Evolutionary conservation across 306 rosid species (phyloP), one percentile per base, ranked within the genome.

Genomic region (Cicer yamashitae): DNA sequence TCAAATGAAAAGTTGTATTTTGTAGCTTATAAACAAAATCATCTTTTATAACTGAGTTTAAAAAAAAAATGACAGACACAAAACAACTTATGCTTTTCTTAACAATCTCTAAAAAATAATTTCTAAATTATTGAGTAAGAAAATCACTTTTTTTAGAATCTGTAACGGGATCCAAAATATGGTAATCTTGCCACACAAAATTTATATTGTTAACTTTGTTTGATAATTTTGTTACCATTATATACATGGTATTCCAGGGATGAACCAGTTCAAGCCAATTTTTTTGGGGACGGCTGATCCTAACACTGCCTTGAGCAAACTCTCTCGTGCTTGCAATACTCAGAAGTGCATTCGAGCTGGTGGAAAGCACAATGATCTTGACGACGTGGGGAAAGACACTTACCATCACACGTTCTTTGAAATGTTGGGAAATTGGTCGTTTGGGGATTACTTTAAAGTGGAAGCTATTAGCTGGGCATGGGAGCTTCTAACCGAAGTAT

Each of bases 351-450:
- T 94, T 61, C 89, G 99, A 39, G 99, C 97, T 9, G 99, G 99
- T 17, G 99, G 99, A 20, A 92, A 94, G 73, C 99, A 94, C 85
- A 94, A 94, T 22, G 97, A 94, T 81, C 96, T 94, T 4, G 99
- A 94, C 52, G 99, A 94, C 3, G 99, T 94, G 2, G 99, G 99
- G 70, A 94, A 94, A 76, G 99, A 94, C 84, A 94, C 99, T 7
- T 94, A 94, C 79, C 99, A 94, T 80, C 99, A 94, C 64, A 94
- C 99, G 43, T 94, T 94, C 85, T 94, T 94, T 74, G 99, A 94
- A 83, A 94, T 94, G 99, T 86, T 94, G 68, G 99, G 99, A 1
- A 94, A 94, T 60, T 94, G 99, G 99, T 94, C 99, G 1, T 94
- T 94, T 25, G 97, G 97, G 43, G 98, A 94, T 79, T 94, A 94